A percentile compares a stretch with the other conserved stretches of the same genome.
phyloP scores from a whole-genome alignment of 768 basidiomycete species.

The Tephrocybe rancida region DNA sequence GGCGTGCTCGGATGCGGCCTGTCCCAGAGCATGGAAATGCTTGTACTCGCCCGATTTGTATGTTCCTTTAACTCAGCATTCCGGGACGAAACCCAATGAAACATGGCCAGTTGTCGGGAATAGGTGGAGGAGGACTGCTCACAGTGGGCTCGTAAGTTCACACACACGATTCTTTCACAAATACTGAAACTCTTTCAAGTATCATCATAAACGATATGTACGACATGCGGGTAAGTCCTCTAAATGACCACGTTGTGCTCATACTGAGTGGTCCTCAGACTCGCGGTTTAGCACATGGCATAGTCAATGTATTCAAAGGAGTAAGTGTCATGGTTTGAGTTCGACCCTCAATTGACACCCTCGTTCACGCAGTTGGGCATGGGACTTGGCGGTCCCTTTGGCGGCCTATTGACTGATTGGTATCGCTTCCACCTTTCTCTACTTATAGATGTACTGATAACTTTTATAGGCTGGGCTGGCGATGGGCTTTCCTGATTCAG shows the following conservation, averaged over 20 bases:
- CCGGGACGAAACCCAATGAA: background rate
- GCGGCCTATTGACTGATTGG: conserved; percentile 72
- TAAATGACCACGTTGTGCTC: too few species aligned
- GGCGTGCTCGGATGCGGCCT: conserved; percentile 73
- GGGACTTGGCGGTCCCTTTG: conserved; percentile 81
- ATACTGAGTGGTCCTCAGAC: conserved; percentile 37
- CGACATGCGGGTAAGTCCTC: conserved; percentile 56
- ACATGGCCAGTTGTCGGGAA: conserved; percentile 57
- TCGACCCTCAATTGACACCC: background rate
- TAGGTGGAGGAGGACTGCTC: conserved; percentile 78
- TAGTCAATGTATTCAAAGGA: conserved; percentile 73
- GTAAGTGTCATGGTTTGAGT: conserved; percentile 41
- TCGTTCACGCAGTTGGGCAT: conserved; percentile 57
- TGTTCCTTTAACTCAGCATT: conserved; percentile 25
- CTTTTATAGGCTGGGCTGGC: conserved; percentile 71
- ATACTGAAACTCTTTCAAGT: conserved; percentile 31
- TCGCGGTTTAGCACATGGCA: conserved; percentile 72
- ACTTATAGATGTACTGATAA: background rate
- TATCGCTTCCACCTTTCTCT: conserved; percentile 27
- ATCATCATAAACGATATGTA: conserved; percentile 85
- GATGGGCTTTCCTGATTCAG: conserved; percentile 80
- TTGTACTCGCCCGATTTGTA: conserved; percentile 76
- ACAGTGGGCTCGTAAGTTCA: conserved; percentile 67
- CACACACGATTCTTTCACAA: background rate
- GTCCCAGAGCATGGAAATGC: conserved; percentile 67